Percentiles rank a stretch among this genome's conserved stretches.
phyloP scores from a whole-genome alignment of 352 stramenopile species.

The Thraustotheca clavata region DNA sequence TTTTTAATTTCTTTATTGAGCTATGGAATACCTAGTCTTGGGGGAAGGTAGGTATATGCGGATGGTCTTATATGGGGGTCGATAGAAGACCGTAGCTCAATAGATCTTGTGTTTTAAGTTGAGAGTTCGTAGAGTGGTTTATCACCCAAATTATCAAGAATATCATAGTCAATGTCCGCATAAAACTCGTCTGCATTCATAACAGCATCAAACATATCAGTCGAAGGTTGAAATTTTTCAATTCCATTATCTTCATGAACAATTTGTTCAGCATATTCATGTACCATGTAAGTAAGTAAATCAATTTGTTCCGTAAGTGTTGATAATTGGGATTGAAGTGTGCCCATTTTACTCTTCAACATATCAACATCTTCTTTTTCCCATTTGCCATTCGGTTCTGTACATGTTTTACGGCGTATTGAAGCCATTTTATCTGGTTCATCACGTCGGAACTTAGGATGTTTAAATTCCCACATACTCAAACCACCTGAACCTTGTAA shows the following conservation, averaged over 20 bases:
- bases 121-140: neutral
- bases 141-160: neutral
- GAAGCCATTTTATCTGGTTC: conserved; percentile 5
- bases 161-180: neutral
- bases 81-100: conserved; percentile 8
- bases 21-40: conserved; percentile 7
- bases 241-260: neutral
- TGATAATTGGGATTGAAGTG: conserved; percentile 12
- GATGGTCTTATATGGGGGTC: neutral
- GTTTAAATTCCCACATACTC: conserved; percentile 9
- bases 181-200: neutral
- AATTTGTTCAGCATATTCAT: neutral
- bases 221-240: too few species aligned
- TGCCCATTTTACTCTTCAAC: neutral
- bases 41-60: conserved; percentile 1
- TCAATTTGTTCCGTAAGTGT: conserved; percentile 4
- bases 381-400: conserved; percentile 17
- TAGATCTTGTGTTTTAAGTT: neutral
- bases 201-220: neutral
- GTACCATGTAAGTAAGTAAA: conserved; percentile 10
- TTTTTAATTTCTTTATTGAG: too few species aligned
- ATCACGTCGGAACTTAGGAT: conserved; percentile 19
- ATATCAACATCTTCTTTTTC: conserved; percentile 8
- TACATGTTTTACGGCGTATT: conserved; percentile 20
- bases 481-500: conserved; percentile 71